These are phyloP conservation scores for Waltergamsia citrina DNA, from an alignment of 2,329 filamentous ascomycete genomes.

Conservation along the genomic window DNA sequence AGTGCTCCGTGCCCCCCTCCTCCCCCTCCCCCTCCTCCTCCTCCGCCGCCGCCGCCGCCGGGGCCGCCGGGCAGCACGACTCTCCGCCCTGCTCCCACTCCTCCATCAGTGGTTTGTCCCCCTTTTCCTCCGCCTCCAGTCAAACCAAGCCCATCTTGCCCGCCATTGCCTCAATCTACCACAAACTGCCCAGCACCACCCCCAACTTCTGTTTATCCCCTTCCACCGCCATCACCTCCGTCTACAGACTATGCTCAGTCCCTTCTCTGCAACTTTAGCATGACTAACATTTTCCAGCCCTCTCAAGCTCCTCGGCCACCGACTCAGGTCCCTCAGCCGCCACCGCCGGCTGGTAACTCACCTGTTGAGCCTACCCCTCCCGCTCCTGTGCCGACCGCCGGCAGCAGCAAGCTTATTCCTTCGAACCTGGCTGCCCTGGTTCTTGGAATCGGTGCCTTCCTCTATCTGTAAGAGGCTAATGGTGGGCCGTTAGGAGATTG, in stretches of 20 bases:
- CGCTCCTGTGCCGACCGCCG: too few species aligned
- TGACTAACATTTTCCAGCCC: neutral
- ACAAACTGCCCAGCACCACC: too few species aligned
- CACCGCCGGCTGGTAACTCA: slow-evolving; percentile 2
- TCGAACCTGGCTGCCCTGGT: slow-evolving; percentile 6
- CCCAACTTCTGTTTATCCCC: too few species aligned
- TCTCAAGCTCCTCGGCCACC: neutral
- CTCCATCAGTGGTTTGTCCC: too few species aligned
- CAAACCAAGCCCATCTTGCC: too few species aligned
- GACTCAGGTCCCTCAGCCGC: slow-evolving; percentile 2
- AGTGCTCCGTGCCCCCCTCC: neutral
- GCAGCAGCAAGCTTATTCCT: slow-evolving; percentile 7
- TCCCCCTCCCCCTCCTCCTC: neutral
- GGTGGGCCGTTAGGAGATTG: too few species aligned
- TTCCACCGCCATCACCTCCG: slow-evolving; percentile 3
- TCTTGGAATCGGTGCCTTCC: slow-evolving; percentile 9
- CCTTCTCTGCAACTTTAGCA: neutral
- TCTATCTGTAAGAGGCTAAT: slow-evolving; percentile 14
- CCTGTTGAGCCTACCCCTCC: too few species aligned
- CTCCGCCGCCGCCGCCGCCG: neutral
- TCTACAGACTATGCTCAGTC: slow-evolving; percentile 4
- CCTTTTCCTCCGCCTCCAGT: too few species aligned
- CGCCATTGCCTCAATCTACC: too few species aligned
- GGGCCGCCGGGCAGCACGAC: neutral
- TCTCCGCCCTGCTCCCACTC: too few species aligned